Evolutionary conservation across 148 eudicot species (phyloP).

Genomic region (Heliosperma pusillum): DNA sequence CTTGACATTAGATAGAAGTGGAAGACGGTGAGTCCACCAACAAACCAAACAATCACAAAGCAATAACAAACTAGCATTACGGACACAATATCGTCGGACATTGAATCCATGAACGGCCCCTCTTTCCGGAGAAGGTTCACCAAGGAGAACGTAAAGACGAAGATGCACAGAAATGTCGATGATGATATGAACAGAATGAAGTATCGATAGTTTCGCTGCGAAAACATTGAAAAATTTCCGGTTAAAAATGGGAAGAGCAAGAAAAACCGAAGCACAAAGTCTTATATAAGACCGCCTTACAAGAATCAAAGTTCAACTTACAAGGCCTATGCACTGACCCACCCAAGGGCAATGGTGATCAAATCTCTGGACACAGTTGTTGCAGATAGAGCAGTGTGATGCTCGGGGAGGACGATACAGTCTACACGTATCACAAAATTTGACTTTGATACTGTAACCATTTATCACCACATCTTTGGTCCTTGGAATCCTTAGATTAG

Average conservation of each 20-base stretch:
- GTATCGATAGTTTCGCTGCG: constrained; percentile 83
- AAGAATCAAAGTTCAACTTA: constrained; percentile 34
- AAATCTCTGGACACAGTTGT: constrained; percentile 85
- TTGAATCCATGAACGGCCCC: constrained; percentile 34
- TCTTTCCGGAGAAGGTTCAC: constrained; percentile 35
- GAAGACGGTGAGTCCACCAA: constrained; percentile 76
- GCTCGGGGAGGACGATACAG: constrained; percentile 86
- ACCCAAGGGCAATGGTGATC: constrained; percentile 99
- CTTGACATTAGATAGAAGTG: constrained; percentile 70
- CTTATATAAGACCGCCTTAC: not conserved
- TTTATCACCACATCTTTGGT: constrained; percentile 65
- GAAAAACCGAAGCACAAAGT: not conserved
- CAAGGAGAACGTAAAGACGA: constrained; percentile 58
- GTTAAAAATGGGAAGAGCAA: constrained; percentile 11
- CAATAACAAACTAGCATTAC: constrained; percentile 61
- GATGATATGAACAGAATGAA: constrained; percentile 71
- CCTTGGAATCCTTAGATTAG: constrained; percentile 51
- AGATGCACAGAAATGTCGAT: constrained; percentile 66
- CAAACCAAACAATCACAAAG: constrained; percentile 76
- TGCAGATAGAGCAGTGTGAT: constrained; percentile 91
- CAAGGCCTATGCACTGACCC: constrained; percentile 88
- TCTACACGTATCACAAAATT: constrained; percentile 82
- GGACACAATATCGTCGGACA: constrained; percentile 46
- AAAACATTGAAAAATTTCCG: not conserved
- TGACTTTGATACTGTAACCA: constrained; percentile 65